Evolutionary conservation across 257 asterid species (phyloP), one percentile per base, ranked within the genome.

Genomic region (Petrea volubilis): DNA sequence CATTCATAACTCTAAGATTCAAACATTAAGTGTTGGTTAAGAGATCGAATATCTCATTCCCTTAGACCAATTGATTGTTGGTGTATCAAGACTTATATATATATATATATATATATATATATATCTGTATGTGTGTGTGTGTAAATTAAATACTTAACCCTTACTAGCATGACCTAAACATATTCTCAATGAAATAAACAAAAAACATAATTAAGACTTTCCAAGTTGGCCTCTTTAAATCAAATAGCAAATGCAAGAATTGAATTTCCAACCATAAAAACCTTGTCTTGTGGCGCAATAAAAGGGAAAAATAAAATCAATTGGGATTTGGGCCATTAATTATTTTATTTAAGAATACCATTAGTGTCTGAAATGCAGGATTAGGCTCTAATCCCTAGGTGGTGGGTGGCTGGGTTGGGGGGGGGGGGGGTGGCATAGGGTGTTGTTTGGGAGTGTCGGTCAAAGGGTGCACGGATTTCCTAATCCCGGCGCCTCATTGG

Each of bases 221-320:
- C 7, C 7, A 5, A 43, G 21, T 5, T 47, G 24, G 9, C 10
- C 43, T 5, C 43, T 38, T n/a, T 12, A 38, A 44, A 44, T 44
- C 18, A 5, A 47, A 4, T n/a, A n/a, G 10, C 2, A 4, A 18
- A 20, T 61, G 2, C 14, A 47, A 63, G 74, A 74, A 79, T 77
- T 79, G 40, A 44, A 11, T 68, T 40, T 15, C 58, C 70, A 77
- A 66, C 78, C 58, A 74, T 17, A 68, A 56, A 77, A 71, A 59
- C 78, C 90, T 55, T 43, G 51, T 33, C 23, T 75, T 60, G 76
- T 79, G 93, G 83, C 88, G 88, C 64, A 81, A 51, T 79, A 68
- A 24, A 12, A 49, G 86, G 84, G 70, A 5, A 15, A 31, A 38
- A 62, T 20, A 6, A 71, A 43, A 52, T 66, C n/a, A 68, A 5